Base-by-base conservation (phyloP, 371 early-diverging fungal genomes). In the Parasitella parasitica region DNA sequence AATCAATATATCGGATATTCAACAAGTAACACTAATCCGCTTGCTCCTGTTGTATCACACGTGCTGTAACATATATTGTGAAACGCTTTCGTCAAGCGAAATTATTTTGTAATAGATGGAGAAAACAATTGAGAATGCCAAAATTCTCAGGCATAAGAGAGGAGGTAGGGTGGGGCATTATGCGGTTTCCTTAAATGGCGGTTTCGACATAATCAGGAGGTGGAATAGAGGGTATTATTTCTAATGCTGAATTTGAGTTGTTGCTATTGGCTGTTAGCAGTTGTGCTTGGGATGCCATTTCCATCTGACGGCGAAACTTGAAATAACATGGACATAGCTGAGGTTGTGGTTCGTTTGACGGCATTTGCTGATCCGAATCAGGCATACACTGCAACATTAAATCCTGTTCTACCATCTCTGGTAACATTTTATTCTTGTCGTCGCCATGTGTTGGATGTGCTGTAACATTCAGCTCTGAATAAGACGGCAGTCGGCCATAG, bases 401-500 rank as follows among this genome's bases (percentile, higher is more conserved):
- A 54, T 69, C 69, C 34, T 60, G 60, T n/a, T 69, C 69, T 22
- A 69, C 18, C 51, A 63, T 37, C 15, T 68, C 69, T 9, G 55
- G 59, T 52, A 54, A 9, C 51, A 59, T 59, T 27, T 57, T 64
- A 26, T 35, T 64, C 36, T 69, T 61, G 32, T 69, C 64, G n/a
- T 69, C 64, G 34, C 53, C 57, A 38, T 64, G 61, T 18, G 64
- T 36, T 39, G 60, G 52, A 46, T 59, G 49, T 4, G 66, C 39
- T 4, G 63, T 63, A 28, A 68, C 62, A 28, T 71, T 73, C 13
- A 78, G 36, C 41, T 78, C 77, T 24, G 71, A 73, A 50, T 80
- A 80, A 12, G 77, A 75, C 1, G 80, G 80, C 32, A 80, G 48
- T 11, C 73, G 64, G 8, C 76, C 76, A 68, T 75, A 80, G 37